Conservation (phyloP, 2,329 filamentous ascomycete genomes). For the Fusarium vanettenii region DNA sequence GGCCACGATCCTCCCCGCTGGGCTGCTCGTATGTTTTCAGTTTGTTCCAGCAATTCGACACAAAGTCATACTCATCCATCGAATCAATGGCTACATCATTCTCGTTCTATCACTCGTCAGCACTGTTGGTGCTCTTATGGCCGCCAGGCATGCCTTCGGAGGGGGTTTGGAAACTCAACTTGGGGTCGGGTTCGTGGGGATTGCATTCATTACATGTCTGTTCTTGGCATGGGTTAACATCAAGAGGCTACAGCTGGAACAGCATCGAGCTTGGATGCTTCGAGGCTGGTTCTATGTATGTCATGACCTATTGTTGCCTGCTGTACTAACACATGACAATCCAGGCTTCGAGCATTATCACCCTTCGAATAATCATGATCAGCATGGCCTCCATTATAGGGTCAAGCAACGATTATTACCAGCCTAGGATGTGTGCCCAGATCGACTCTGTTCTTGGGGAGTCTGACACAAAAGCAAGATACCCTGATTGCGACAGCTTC, state of each 20-base stretch:
- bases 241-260: background rate
- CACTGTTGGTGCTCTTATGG: background rate
- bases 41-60: background rate
- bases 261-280: background rate
- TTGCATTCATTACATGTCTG: background rate
- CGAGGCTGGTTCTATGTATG: background rate
- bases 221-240: background rate
- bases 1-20: background rate
- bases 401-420: background rate
- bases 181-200: background rate
- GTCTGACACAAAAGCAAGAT: background rate
- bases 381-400: background rate
- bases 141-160: background rate
- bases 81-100: background rate
- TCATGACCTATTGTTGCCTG: background rate
- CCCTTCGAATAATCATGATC: background rate
- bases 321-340: background rate
- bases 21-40: background rate
- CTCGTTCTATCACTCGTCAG: background rate
- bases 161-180: background rate
- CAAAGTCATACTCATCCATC: background rate
- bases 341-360: background rate
- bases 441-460: background rate
- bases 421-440: background rate
- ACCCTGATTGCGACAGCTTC: background rate